A percentile compares a stretch with the other conserved stretches of the same genome.
These are phyloP conservation scores for Talaromyces piceae DNA, from an alignment of 2,329 filamentous ascomycete species.

Conservation along the genomic window DNA sequence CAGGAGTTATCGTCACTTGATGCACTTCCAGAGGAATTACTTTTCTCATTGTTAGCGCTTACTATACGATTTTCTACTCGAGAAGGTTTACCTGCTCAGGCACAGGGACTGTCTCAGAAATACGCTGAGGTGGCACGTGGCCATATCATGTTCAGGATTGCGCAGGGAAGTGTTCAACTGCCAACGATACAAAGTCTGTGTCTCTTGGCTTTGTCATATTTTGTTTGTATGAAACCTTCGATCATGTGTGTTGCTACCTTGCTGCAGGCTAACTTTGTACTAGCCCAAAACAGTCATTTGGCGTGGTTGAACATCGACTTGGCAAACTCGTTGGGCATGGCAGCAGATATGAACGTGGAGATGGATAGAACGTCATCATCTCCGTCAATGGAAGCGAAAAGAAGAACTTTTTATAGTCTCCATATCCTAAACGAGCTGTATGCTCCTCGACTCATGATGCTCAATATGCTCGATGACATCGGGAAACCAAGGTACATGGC, in stretches of 20 bases:
- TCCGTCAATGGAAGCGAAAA: constrained; percentile 5
- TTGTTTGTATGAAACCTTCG: constrained; percentile 10
- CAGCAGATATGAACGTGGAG: constrained; percentile 8
- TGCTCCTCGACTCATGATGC: constrained; percentile 10
- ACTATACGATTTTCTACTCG: constrained; percentile 14
- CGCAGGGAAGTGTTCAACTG: constrained; percentile 13
- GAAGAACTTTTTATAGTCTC: constrained; percentile 15
- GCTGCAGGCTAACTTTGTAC: neutral
- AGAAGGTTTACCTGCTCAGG: constrained; percentile 10
- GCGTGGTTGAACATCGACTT: constrained; percentile 11
- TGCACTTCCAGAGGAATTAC: constrained; percentile 13
- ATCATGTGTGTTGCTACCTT: neutral
- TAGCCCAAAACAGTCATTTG: constrained; percentile 9
- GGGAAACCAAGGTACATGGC: constrained; percentile 15
- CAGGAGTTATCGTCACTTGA: constrained; percentile 12
- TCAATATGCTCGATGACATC: constrained; percentile 19
- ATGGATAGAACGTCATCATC: neutral
- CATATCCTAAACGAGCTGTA: constrained; percentile 15
- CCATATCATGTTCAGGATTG: constrained; percentile 16
- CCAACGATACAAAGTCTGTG: constrained; percentile 19
- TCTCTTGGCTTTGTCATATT: constrained; percentile 16
- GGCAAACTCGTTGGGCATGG: constrained; percentile 7
- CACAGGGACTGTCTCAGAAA: constrained; percentile 10
- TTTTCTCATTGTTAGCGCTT: constrained; percentile 15
- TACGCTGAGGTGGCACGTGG: constrained; percentile 14